phyloP scores from a whole-genome alignment of 2,329 filamentous ascomycete genomes.

The Ophiocordyceps robertsii region DNA sequence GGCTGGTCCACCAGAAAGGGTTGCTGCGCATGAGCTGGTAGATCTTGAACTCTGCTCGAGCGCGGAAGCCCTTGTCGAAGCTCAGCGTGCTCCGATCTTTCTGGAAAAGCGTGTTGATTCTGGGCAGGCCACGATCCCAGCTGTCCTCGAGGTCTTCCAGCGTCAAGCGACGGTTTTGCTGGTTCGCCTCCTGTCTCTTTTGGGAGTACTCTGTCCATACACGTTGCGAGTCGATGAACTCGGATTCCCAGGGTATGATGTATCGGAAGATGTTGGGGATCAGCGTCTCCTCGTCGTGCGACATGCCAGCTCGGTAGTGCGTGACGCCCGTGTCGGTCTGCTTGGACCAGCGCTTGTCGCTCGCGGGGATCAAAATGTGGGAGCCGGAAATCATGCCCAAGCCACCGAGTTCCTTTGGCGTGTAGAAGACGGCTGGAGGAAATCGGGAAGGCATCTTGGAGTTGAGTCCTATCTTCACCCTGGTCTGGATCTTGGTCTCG shows the following conservation, averaged over 20 bases:
- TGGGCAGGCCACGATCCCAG: slow-evolving; percentile 93
- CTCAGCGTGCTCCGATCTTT: slow-evolving; percentile 94
- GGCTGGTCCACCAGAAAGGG: slow-evolving; percentile 98
- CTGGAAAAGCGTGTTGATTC: slow-evolving; percentile 98
- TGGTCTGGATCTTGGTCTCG: slow-evolving; percentile 97
- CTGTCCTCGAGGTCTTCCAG: slow-evolving; percentile 95
- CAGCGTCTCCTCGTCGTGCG: slow-evolving; percentile 90
- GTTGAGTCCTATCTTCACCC: slow-evolving; percentile 96
- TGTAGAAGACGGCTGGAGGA: slow-evolving; percentile 96
- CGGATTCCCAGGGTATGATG: slow-evolving; percentile 97
- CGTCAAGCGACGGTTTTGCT: slow-evolving; percentile 88
- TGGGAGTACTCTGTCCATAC: slow-evolving; percentile 99
- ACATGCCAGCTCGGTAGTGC: slow-evolving; percentile 95
- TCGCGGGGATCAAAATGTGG: slow-evolving; percentile 92
- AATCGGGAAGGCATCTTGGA: slow-evolving; percentile 99
- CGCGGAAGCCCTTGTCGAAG: slow-evolving; percentile 97
- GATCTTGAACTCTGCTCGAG: slow-evolving; percentile 91
- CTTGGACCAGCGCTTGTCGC: slow-evolving; percentile 96
- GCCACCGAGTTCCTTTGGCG: slow-evolving; percentile 92
- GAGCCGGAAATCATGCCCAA: slow-evolving; percentile 98
- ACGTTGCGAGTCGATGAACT: slow-evolving; percentile 97
- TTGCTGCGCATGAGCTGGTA: slow-evolving; percentile 99
- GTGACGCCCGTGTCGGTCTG: slow-evolving; percentile 96
- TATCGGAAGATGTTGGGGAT: slow-evolving; percentile 99
- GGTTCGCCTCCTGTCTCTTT: slow-evolving; percentile 91